phyloP scores from a whole-genome alignment of 2,329 filamentous ascomycete species.

The Parastagonospora nodorum region DNA sequence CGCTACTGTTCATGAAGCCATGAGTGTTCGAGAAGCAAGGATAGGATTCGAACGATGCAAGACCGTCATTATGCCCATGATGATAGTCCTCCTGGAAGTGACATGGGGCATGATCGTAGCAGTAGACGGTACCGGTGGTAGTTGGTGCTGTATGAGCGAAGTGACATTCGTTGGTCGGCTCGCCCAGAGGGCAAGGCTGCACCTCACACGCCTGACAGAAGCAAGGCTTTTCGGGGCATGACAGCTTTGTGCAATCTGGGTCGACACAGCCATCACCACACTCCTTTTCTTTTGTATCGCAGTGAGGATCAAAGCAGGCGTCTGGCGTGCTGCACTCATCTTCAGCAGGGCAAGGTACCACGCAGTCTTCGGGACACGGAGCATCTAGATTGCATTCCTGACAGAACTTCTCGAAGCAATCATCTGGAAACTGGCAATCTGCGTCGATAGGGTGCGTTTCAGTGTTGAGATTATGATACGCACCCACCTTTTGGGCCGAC shows the following conservation, averaged over 20 bases:
- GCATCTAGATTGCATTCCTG: slow-evolving; percentile 41
- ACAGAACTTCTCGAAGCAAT: slow-evolving; percentile 43
- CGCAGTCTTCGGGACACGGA: slow-evolving; percentile 28
- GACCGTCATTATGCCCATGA: slow-evolving; percentile 24
- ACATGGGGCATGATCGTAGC: slow-evolving; percentile 40
- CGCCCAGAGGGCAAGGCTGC: slow-evolving; percentile 38
- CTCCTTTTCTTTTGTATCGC: slow-evolving; percentile 28
- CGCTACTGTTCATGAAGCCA: slow-evolving; percentile 16
- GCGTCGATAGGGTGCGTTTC: slow-evolving; percentile 21
- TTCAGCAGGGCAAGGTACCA: slow-evolving; percentile 35
- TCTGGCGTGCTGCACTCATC: slow-evolving; percentile 16
- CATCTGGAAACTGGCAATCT: slow-evolving; percentile 41
- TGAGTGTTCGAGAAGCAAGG: slow-evolving; percentile 38
- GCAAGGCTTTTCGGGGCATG: slow-evolving; percentile 39
- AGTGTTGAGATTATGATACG: slow-evolving; percentile 32
- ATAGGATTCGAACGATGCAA: slow-evolving; percentile 36
- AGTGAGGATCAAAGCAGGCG: slow-evolving; percentile 46
- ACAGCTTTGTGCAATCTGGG: slow-evolving; percentile 40
- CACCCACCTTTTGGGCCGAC: slow-evolving; percentile 35
- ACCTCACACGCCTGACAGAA: slow-evolving; percentile 42
- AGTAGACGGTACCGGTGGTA: slow-evolving; percentile 38
- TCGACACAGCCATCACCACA: slow-evolving; percentile 42
- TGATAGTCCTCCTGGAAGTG: slow-evolving; percentile 40
- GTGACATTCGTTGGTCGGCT: slow-evolving; percentile 39
- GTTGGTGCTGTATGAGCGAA: slow-evolving; percentile 38